Evolutionary conservation across 495 filamentous ascomycete genomes (phyloP).

Genomic region (Daldinia childiae): DNA sequence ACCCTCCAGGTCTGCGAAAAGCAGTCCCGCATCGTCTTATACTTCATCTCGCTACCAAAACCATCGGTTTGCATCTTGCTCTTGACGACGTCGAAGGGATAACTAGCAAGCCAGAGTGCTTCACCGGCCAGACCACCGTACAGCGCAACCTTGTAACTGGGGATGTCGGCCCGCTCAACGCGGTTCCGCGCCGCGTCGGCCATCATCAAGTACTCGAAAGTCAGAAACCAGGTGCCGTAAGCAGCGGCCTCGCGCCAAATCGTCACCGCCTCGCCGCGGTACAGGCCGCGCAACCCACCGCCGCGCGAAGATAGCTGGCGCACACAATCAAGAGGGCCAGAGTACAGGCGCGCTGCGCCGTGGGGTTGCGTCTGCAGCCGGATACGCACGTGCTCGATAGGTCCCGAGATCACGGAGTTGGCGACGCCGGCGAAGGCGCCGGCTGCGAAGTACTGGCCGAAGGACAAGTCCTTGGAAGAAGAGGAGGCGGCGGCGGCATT

Average conservation of each 20-base stretch:
- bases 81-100: conserved; percentile 97
- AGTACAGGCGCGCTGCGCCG: conserved; percentile 78
- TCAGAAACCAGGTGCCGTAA: conserved; percentile 93
- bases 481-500: conserved; percentile 63
- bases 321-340: conserved; percentile 88
- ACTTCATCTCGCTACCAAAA: conserved; percentile 71
- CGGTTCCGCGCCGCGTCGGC: conserved; percentile 79
- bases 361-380: conserved; percentile 98
- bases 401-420: conserved; percentile 86
- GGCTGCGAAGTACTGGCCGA: conserved; percentile 86
- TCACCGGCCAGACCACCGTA: conserved; percentile 96
- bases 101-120: conserved; percentile 89
- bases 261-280: conserved; percentile 87
- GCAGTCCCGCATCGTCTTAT: conserved; percentile 86
- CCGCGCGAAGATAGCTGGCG: conserved; percentile 75
- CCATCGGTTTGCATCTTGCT: conserved; percentile 99
- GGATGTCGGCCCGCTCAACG: conserved; percentile 77
- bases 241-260: conserved; percentile 89
- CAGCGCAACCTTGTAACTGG: conserved; percentile 83
- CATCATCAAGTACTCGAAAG: conserved; percentile 97
- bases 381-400: conserved; percentile 98
- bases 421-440: conserved; percentile 93
- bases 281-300: conserved; percentile 74
- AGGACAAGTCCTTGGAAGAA: conserved; percentile 65
- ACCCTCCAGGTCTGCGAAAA: conserved; percentile 81